A percentile compares a stretch with the other conserved stretches of the same genome.
Evolutionary conservation across 257 asterid species (phyloP).

Genomic region (Przewalskia tangutica): DNA sequence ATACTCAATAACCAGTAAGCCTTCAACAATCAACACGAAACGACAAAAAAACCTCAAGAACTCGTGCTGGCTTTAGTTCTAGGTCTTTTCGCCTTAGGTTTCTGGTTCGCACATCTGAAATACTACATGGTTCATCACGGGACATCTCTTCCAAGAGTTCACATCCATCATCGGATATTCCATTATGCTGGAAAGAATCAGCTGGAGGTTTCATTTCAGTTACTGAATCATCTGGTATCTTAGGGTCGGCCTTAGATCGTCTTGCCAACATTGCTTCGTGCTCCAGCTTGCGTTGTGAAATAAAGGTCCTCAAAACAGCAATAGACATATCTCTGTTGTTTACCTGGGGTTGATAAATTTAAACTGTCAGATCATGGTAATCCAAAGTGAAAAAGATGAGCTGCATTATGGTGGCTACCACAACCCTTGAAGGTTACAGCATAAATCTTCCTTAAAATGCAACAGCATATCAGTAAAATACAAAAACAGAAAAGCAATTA

Average conservation of each 20-base stretch:
- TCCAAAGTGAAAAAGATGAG: not conserved
- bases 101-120: constrained; percentile 19
- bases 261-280: constrained; percentile 41
- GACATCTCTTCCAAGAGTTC: constrained; percentile 27
- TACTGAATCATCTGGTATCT: constrained; percentile 12
- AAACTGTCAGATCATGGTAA: not conserved
- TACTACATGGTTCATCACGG: constrained; percentile 28
- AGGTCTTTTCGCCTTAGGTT: constrained; percentile 29
- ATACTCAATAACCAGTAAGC: not conserved
- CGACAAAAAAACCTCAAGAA: constrained; percentile 57
- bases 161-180: constrained; percentile 30
- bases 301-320: constrained; percentile 77
- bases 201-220: constrained; percentile 14
- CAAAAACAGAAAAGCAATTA: not conserved
- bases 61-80: constrained; percentile 47
- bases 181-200: constrained; percentile 21
- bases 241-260: constrained; percentile 36
- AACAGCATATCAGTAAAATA: not conserved
- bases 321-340: constrained; percentile 88
- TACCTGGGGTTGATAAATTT: constrained; percentile 40
- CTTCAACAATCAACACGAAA: not conserved
- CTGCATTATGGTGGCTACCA: not conserved
- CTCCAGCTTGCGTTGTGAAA: constrained; percentile 52
- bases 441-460: not conserved
- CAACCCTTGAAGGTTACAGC: not conserved